These are phyloP conservation scores for Nothophaeocryptopus gaeumannii DNA, from an alignment of 2,329 filamentous ascomycete species.

Conservation along the genomic window DNA sequence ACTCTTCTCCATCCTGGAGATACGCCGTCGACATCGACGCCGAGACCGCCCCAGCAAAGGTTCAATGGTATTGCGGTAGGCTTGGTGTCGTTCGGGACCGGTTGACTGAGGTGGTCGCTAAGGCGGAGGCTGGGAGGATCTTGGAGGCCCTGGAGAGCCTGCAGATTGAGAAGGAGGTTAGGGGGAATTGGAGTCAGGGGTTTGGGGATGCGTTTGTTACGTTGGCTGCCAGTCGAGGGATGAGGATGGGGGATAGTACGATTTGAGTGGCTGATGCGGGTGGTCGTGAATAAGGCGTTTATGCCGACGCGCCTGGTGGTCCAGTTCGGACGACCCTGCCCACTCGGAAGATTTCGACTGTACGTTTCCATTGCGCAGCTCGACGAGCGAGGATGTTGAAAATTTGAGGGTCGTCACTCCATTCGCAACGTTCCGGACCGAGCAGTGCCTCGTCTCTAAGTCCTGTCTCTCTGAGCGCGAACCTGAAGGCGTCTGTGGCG, in stretches of 20 bases:
- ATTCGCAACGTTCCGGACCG: too few species aligned
- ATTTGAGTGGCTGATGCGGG: too few species aligned
- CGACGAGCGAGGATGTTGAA: too few species aligned
- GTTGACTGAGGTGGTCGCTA: background rate
- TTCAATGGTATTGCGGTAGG: slow-evolving; percentile 10
- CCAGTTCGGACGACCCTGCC: too few species aligned
- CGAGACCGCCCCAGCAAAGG: slow-evolving; percentile 1
- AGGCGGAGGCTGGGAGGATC: slow-evolving; percentile 5
- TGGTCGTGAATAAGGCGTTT: too few species aligned
- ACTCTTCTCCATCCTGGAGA: background rate
- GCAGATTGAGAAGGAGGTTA: background rate
- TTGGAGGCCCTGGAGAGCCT: slow-evolving; percentile 3
- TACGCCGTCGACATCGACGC: background rate
- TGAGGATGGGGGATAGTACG: background rate
- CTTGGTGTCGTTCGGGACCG: slow-evolving; percentile 4
- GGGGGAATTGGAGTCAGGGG: slow-evolving; percentile 8
- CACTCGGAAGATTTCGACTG: too few species aligned
- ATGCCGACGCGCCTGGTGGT: too few species aligned
- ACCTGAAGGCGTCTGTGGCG: too few species aligned
- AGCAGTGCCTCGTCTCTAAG: too few species aligned
- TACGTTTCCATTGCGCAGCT: too few species aligned
- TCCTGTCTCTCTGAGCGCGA: too few species aligned
- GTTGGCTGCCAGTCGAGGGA: background rate
- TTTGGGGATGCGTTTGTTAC: slow-evolving; percentile 6
- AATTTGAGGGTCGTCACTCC: too few species aligned